Evolutionary conservation across 257 asterid species (phyloP), one percentile per base, ranked within the genome.

Genomic region (Fraxinus americana): DNA sequence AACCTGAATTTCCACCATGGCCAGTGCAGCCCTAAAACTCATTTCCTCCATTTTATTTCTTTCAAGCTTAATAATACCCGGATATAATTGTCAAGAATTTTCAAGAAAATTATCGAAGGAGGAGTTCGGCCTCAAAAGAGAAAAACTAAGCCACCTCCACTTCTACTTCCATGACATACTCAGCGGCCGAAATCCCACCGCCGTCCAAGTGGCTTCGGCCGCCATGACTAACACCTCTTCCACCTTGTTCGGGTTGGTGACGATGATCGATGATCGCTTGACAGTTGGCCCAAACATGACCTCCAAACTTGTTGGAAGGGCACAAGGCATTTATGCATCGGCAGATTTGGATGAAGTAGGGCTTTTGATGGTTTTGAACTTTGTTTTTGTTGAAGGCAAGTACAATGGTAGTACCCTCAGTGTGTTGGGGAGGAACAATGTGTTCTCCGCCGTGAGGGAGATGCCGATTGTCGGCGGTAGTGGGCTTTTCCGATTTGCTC

Each of bases 101-200:
- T 82, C 81, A 3, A 80, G 75, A 68, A 32, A 29, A 12, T 45
- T 80, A 1, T 65, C 82, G 29, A 54, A 36, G 19, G 57, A 32
- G 13, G 78, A 66, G 34, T 25, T 87, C 57, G 88, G 88, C 41
- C 73, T 84, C 17, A 63, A 69, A 23, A 67, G 66, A 38, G 74
- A 87, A 71, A 84, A 84, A 27, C 80, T 87, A 16, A 84, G 84
- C 82, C 87, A 87, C 86, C 88, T 87, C 69, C 85, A 59, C 59
- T 87, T 87, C 86, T 87, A 75, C 87, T 85, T 85, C 83, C 91
- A 87, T 81, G 91, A 87, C 84, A 76, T 82, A 50, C 83, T 84
- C 48, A 78, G 83, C 78, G 90, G 88, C 11, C 81, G 19, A 38
- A 16, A 43, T 45, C 91, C 85, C 23, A 87, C 87, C 45, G 84